A percentile compares a stretch with the other conserved stretches of the same genome.
These are phyloP conservation scores for slime mould (Dictyostelium discoideum) DNA, from an alignment of 78 protist species.

Conservation along the genomic window dicty_2.7 NC_007090.3:116001-116500, in stretches of 20 bases:
- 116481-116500: neutral
- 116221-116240: neutral
- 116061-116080: constrained; percentile 9
- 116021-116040: constrained; percentile 56
- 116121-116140: constrained; percentile 66
- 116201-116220: neutral
- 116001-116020: constrained; percentile 45
- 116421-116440: constrained; percentile 34
- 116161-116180: neutral
- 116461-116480: constrained; percentile 3
- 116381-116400: neutral
- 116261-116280: constrained; percentile 13
- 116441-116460: constrained; percentile 22
- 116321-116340: neutral
- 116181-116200: neutral
- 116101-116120: constrained; percentile 78
- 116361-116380: constrained; percentile 4
- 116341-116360: neutral
- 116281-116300: constrained; percentile 15
- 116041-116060: constrained; percentile 42
- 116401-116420: neutral
- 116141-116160: constrained; percentile 16
- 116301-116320: neutral
- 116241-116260: neutral
- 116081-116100: constrained; percentile 76